Base-by-base conservation (phyloP, 2,329 filamentous ascomycete genomes). In the Aspergillus awamori region DNA sequence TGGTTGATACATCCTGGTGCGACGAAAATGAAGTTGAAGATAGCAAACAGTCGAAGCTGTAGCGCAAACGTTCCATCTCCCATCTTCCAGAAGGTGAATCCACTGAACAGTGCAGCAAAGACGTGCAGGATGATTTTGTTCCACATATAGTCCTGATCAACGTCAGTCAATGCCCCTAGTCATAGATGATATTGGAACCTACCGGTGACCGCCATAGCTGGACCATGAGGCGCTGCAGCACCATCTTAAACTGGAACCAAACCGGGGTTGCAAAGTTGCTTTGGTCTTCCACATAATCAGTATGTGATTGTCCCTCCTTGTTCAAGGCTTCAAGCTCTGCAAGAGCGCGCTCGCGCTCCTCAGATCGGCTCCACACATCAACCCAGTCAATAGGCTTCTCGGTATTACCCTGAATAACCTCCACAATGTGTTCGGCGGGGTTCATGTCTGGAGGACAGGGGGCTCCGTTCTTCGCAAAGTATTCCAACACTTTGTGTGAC, bases 21-120 rank as follows among this genome's bases (percentile, higher is more conserved):
- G 45, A 88, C 83, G 63, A 87, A 87, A 61, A 87, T 85, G 72
- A 87, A 87, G 69, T 87, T 85, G 77, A 88, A 87, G 52, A 87
- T 77, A 8, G 84, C 84, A 66, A 87, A 87, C 2, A 88, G 74
- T 41, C 82, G 80, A 30, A 85, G 73, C 69, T 87, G 84, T 17
- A 87, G 67, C 36, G 83, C 83, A 11, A 72, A 76, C 0, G 84
- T 77, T 0, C 77, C 80, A 55, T 83, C 71, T 0, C 84, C 84
- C 26, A 88, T 80, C 72, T 81, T 83, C 84, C 85, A 88, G 69
- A 87, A 88, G 0, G 82, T 82, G 65, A 88, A 88, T 1, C 85
- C 86, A 68, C 85, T 87, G 75, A 87, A 86, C 0, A 88, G 79
- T 0, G 81, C 84, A 0, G 80, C 81, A 13, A 77, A 75, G 22